phyloP scores from a whole-genome alignment of 2,329 filamentous ascomycete species.

The Furcasterigmium sp. region DNA sequence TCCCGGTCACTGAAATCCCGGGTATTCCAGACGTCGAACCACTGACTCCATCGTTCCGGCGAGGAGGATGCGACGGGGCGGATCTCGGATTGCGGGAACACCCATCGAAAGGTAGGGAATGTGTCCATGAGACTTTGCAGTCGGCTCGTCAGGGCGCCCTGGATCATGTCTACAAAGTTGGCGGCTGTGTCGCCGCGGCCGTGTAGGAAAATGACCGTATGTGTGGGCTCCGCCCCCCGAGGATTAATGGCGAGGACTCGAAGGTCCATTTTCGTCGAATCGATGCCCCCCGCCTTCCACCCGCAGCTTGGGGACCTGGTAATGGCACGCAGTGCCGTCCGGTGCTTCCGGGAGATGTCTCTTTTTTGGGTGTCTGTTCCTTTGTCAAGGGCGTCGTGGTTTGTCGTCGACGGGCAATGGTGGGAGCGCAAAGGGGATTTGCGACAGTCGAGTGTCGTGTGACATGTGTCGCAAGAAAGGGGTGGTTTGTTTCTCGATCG shows the following conservation, averaged over 20 bases:
- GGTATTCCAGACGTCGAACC: conserved; percentile 46
- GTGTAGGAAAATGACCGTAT: conserved; percentile 40
- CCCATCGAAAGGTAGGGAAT: conserved; percentile 42
- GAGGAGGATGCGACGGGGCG: conserved; percentile 17
- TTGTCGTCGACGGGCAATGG: not conserved
- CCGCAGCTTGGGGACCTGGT: not conserved
- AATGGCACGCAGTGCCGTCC: not conserved
- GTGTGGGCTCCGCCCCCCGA: conserved; percentile 24
- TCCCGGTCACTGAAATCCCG: conserved; percentile 32
- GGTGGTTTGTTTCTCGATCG: not conserved
- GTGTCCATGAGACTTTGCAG: conserved; percentile 26
- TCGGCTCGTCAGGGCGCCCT: conserved; percentile 22
- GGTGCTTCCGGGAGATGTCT: not conserved
- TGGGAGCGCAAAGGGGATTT: not conserved
- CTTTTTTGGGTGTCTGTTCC: not conserved
- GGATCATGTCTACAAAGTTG: conserved; percentile 24
- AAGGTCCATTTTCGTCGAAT: conserved; percentile 6
- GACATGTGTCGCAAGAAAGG: not conserved
- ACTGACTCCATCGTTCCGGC: conserved; percentile 26
- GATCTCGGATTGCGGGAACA: conserved; percentile 39
- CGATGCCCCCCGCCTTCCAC: not conserved
- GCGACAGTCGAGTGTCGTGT: not conserved
- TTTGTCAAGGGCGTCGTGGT: not conserved
- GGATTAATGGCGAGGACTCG: conserved; percentile 10
- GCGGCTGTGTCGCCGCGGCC: conserved; percentile 34